Evolutionary conservation across 1,284 basidiomycete genomes (phyloP).

Genomic region (Psilocybe mexicana): DNA sequence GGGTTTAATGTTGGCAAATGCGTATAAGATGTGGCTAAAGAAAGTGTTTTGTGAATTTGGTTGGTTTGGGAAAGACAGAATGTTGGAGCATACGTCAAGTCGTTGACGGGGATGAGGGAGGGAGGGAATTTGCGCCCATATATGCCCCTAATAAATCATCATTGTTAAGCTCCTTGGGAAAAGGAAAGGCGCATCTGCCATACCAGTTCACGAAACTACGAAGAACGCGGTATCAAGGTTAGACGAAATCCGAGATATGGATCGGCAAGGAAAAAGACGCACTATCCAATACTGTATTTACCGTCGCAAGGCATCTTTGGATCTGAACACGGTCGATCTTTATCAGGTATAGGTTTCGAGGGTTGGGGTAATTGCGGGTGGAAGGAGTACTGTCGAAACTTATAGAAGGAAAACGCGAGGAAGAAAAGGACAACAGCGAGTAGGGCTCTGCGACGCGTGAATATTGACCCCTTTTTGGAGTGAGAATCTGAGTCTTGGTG

Average conservation of each 20-base stretch:
- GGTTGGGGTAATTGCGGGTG: slow-evolving; percentile 15
- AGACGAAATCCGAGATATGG: neutral
- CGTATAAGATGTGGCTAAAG: slow-evolving; percentile 76
- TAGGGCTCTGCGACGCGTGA: slow-evolving; percentile 21
- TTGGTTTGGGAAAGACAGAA: neutral
- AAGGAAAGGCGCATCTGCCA: slow-evolving; percentile 9
- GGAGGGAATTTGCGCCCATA: slow-evolving; percentile 90
- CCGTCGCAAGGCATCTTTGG: slow-evolving; percentile 35
- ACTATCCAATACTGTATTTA: slow-evolving; percentile 82
- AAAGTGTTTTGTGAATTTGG: neutral
- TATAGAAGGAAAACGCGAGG: slow-evolving; percentile 44
- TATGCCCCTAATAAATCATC: slow-evolving; percentile 72
- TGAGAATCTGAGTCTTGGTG: neutral
- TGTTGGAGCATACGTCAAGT: slow-evolving; percentile 74
- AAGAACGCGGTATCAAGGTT: neutral
- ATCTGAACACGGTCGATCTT: slow-evolving; percentile 16
- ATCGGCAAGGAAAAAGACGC: slow-evolving; percentile 34
- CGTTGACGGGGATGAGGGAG: slow-evolving; percentile 73
- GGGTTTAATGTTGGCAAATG: slow-evolving; percentile 86
- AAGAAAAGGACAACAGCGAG: slow-evolving; percentile 35
- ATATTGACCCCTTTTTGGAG: slow-evolving; percentile 3
- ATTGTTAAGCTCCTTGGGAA: slow-evolving; percentile 1
- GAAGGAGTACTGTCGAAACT: slow-evolving; percentile 46
- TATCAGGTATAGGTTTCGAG: slow-evolving; percentile 20
- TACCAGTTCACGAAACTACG: slow-evolving; percentile 77